Evolutionary conservation across 2,329 filamentous ascomycete genomes (phyloP), one percentile per base, ranked within the genome.

Genomic region (Pseudonectria buxi): DNA sequence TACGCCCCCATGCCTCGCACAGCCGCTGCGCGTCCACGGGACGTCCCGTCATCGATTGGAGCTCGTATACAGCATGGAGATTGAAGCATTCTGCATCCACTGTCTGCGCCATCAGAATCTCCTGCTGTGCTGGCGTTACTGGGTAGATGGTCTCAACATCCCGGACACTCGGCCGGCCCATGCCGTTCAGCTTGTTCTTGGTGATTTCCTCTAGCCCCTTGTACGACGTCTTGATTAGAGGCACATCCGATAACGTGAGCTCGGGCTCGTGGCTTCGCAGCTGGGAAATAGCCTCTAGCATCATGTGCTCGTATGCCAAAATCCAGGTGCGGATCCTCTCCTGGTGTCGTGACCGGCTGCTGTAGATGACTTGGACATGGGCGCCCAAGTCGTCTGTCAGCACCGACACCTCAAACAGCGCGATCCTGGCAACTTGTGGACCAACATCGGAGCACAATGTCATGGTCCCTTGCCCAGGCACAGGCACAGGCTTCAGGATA

Each of bases 81-180:
- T 68, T 62, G 33, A 67, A 71, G 2, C 57, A 59, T 1, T 67
- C 64, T 1, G 61, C 52, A 9, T 61, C 51, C 16, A 60, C 56
- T 0, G 61, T 58, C 42, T 74, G 68, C 16, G 64, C 63, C 33
- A 71, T 58, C 26, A 75, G 55, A 9, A 74, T 64, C 39, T 65
- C 67, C 36, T 75, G 68, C 48, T 74, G 71, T 3, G 63, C 56
- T 0, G 64, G 57, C 2, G 66, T 71, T 14, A 66, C 65, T 1
- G 71, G 70, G 26, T 67, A 65, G 18, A 74, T 61, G 7, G 64
- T 65, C 39, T 74, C 69, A 9, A 75, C 62, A 14, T 72, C 69
- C 4, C 55, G 55, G 4, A 66, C 57, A 31, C 58, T 65, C 2
- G 54, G 49, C 11, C 73, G 53, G 10, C 62, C 61, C 9, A 71